phyloP scores from a whole-genome alignment of 1,139 yeast species.

The Citeromyces hawaiiensis region DNA sequence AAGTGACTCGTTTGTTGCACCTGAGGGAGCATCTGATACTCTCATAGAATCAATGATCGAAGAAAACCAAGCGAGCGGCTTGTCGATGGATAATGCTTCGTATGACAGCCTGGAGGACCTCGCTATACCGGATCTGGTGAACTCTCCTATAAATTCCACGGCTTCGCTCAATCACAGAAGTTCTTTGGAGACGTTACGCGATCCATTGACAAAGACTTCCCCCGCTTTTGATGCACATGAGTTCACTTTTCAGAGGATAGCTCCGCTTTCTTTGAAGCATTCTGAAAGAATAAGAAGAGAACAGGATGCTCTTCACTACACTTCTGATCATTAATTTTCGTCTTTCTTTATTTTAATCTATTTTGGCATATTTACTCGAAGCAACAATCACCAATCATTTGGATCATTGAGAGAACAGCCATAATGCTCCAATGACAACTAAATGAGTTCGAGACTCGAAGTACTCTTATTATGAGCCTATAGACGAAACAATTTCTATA shows the following conservation, averaged over 20 bases:
- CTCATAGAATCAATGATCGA: background rate
- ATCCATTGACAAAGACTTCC: background rate
- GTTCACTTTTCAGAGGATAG: background rate
- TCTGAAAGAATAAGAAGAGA: background rate
- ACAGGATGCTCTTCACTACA: background rate
- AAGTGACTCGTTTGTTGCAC: slow-evolving; percentile 5
- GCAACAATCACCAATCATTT: too few relatives aligned
- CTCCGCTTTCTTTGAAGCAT: background rate
- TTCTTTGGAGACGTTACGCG: background rate
- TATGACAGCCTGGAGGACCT: background rate
- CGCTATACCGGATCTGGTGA: background rate
- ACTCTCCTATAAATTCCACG: background rate
- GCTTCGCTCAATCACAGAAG: background rate
- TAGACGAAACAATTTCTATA: too few relatives aligned
- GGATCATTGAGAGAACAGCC: too few relatives aligned
- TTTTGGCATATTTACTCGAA: background rate
- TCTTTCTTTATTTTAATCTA: too few relatives aligned
- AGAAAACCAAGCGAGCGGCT: slow-evolving; percentile 5
- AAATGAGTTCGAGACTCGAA: too few relatives aligned
- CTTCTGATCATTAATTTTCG: background rate
- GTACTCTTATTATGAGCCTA: too few relatives aligned
- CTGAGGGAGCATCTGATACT: slow-evolving; percentile 2
- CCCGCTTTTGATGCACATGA: background rate
- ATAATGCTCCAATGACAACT: too few relatives aligned
- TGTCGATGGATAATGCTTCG: background rate